Evolutionary conservation across 1,284 basidiomycete species (phyloP).

Genomic region (Irpex sp.): DNA sequence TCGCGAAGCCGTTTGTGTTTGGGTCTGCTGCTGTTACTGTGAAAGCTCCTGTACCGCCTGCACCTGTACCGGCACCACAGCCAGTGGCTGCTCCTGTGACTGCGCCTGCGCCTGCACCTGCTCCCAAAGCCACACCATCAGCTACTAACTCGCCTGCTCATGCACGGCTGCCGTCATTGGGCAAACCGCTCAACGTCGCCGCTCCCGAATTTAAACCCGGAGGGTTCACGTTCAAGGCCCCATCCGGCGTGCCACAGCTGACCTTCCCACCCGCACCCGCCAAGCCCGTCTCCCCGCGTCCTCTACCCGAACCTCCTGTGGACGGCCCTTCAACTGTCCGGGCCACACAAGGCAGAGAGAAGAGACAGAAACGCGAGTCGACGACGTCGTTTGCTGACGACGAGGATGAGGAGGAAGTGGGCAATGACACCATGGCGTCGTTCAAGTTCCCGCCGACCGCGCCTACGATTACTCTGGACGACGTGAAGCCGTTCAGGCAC

Average conservation of each 20-base stretch:
- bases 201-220: constrained; percentile 78
- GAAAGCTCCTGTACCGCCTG: constrained; percentile 26
- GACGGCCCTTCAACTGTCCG: constrained; percentile 27
- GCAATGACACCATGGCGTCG: constrained; percentile 54
- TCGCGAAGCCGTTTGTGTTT: constrained; percentile 80
- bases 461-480: constrained; percentile 23
- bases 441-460: constrained; percentile 67
- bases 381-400: constrained; percentile 38
- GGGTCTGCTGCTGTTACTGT: constrained; percentile 31
- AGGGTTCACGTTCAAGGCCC: constrained; percentile 70
- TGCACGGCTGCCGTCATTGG: constrained; percentile 35
- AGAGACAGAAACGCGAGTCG: constrained; percentile 60
- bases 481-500: constrained; percentile 47
- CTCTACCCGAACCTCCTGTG: constrained; percentile 33
- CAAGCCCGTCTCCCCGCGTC: constrained; percentile 20
- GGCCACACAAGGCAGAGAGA: constrained; percentile 66
- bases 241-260: constrained; percentile 60
- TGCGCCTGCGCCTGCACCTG: constrained; percentile 17
- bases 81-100: constrained; percentile 19
- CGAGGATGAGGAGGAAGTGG: constrained; percentile 39
- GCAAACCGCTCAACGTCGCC: not conserved
- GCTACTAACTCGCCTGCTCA: constrained; percentile 31
- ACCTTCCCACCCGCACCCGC: constrained; percentile 35
- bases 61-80: constrained; percentile 21
- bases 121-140: not conserved